Conservation (phyloP, 768 basidiomycete species). For the Pisolithus marmoratus region DNA sequence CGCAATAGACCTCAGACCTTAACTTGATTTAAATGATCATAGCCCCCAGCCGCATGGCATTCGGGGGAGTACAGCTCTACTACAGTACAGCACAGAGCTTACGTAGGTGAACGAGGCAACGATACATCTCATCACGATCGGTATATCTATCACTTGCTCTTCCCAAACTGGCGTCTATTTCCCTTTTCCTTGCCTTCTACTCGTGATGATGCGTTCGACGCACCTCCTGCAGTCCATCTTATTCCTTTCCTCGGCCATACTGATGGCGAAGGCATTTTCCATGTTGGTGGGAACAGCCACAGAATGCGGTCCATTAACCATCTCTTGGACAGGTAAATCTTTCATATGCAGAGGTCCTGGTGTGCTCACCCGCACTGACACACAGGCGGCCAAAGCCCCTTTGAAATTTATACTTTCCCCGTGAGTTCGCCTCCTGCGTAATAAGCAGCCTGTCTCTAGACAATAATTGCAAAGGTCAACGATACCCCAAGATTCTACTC, state of each 20-base stretch:
- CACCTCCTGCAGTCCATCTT: slow-evolving; percentile 16
- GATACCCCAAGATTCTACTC: slow-evolving; percentile 48
- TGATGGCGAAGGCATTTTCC: slow-evolving; percentile 30
- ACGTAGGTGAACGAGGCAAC: too few relatives aligned
- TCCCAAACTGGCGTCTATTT: too few relatives aligned
- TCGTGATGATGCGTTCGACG: slow-evolving; percentile 19
- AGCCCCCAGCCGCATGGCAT: too few relatives aligned
- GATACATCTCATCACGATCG: too few relatives aligned
- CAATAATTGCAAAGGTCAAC: slow-evolving; percentile 37
- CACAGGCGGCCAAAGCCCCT: slow-evolving; percentile 57
- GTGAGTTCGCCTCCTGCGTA: slow-evolving; percentile 27
- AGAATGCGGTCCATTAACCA: slow-evolving; percentile 52
- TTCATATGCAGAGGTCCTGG: not conserved
- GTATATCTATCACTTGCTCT: too few relatives aligned
- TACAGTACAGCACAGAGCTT: too few relatives aligned
- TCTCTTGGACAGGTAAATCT: slow-evolving; percentile 58
- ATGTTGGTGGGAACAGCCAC: slow-evolving; percentile 49
- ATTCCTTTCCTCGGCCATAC: slow-evolving; percentile 16
- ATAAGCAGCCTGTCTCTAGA: not conserved
- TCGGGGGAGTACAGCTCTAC: too few relatives aligned
- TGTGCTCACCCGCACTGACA: not conserved
- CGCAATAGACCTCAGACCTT: too few relatives aligned
- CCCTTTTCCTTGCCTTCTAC: slow-evolving; percentile 4
- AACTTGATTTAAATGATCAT: too few relatives aligned
- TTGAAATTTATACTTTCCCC: slow-evolving; percentile 42